Percentiles rank a stretch among this genome's conserved stretches.
Conservation (phyloP, 768 basidiomycete species). For the Kwoniella heveanensis region DNA sequence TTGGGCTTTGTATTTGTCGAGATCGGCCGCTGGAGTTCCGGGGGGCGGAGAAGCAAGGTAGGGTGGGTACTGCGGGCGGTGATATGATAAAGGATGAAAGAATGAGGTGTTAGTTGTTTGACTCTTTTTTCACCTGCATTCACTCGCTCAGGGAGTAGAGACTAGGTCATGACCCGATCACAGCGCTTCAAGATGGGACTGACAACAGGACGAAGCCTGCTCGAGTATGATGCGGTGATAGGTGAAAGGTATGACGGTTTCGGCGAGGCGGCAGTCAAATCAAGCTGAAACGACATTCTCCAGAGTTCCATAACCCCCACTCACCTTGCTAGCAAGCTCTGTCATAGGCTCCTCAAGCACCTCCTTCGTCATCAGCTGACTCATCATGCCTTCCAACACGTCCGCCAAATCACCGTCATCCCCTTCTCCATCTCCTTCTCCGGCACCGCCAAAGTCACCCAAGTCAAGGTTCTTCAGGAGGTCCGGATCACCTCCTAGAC, state of each 20-base stretch:
- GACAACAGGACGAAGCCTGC: no score
- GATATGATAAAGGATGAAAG: no score
- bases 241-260: no score
- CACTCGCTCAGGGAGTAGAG: no score
- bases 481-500: slow-evolving; percentile 35
- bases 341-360: slow-evolving; percentile 56
- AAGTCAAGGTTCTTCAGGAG: slow-evolving; percentile 27
- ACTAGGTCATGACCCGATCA: no score
- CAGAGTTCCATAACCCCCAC: slow-evolving; percentile 12
- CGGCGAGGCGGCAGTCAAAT: no score
- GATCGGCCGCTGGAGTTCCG: slow-evolving; percentile 32
- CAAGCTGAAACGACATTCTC: neutral
- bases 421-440: slow-evolving; percentile 22
- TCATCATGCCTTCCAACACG: slow-evolving; percentile 57
- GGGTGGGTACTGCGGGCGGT: slow-evolving; percentile 51
- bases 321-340: slow-evolving; percentile 54
- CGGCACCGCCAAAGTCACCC: slow-evolving; percentile 17
- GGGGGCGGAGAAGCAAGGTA: slow-evolving; percentile 52
- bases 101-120: no score
- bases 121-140: no score
- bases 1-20: slow-evolving; percentile 48
- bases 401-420: slow-evolving; percentile 47
- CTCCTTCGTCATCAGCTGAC: slow-evolving; percentile 55
- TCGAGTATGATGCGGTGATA: no score
- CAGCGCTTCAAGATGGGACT: no score